Evolutionary conservation across 2,329 filamentous ascomycete genomes (phyloP), one percentile per base, ranked within the genome.

Genomic region (Fusarium nurragi): DNA sequence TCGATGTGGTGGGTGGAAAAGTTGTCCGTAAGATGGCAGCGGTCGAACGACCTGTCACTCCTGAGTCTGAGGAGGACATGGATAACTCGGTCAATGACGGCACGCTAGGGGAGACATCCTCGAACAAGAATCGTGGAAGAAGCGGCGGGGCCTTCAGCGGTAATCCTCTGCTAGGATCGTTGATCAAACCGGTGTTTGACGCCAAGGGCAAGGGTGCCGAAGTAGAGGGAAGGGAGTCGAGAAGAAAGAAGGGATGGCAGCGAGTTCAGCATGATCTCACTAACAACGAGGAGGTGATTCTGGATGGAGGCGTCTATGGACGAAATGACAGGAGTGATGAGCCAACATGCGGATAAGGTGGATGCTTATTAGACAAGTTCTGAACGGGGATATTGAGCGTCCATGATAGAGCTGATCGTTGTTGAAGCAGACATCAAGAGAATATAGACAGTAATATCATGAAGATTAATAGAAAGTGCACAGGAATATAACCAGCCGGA

Each of bases 1-100:
- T 97, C 60, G 93, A 97, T 74, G 79, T 97, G 1, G 88, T 89
- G 10, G 90, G 89, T 1, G 89, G 90, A 18, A 93, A 90, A 70
- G 87, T 97, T 4, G 88, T 95, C 6, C 87, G 86, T 59, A 86
- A 86, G 68, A 92, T 92, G 85, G 86, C 85, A 16, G 84, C 88
- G 6, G 76, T 85, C 19, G 88, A 90, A 62, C 80, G 84, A 43
- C 86, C 85, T 5, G 78, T 78, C 5, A 86, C 82, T 8, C 88
- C 88, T 1, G 80, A 81, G 9, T 67, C 64, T 4, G 79, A 80
- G 6, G 78, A 80, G 0, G 77, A 78, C 1, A 74, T 77, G 13
- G 69, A 70, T 0, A 73, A 77, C 59, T 54, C 79, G 60, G 73
- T 28, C 67, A 74, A 70, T 7, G 67, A 75, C 60, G 71, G 71